Conservation (phyloP, 148 eudicot species). For the Diospyros kaki region DNA sequence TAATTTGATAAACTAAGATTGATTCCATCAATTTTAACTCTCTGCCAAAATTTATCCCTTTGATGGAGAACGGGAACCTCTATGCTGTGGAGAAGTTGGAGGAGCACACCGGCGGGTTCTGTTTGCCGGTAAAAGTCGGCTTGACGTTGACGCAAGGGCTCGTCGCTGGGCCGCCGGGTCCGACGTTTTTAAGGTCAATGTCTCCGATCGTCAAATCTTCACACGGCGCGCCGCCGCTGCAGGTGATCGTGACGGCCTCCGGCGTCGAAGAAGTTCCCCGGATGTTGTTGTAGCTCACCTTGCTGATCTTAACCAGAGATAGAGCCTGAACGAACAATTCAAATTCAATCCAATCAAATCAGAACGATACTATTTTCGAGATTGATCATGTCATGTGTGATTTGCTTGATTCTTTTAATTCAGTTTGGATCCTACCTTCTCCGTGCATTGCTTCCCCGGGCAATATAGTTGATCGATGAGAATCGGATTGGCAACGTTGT, state of each 20-base stretch:
- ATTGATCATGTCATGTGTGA: no score
- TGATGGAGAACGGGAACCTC: no score
- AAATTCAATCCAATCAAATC: no score
- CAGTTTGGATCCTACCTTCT: neutral
- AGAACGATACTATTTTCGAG: no score
- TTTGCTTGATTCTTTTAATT: no score
- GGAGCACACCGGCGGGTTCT: constrained; percentile 18
- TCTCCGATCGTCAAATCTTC: constrained; percentile 31
- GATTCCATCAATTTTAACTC: no score
- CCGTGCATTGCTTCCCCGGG: constrained; percentile 23
- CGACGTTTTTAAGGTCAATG: constrained; percentile 41
- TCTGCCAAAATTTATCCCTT: no score
- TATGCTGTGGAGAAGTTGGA: no score
- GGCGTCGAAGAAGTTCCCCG: constrained; percentile 36
- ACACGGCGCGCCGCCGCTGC: constrained; percentile 41
- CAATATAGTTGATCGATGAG: constrained; percentile 54
- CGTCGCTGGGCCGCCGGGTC: constrained; percentile 15
- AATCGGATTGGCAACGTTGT: constrained; percentile 38
- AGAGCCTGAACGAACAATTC: constrained; percentile 30
- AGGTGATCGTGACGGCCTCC: constrained; percentile 31
- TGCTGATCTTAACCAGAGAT: constrained; percentile 44
- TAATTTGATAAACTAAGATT: no score
- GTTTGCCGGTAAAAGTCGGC: constrained; percentile 28
- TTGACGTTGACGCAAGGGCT: constrained; percentile 34
- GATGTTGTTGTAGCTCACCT: constrained; percentile 39